A percentile compares a stretch with the other conserved stretches of the same genome.
These are phyloP conservation scores for Ustilaginoidea virens DNA, from an alignment of 2,329 filamentous ascomycete species.

Conservation along the genomic window DNA sequence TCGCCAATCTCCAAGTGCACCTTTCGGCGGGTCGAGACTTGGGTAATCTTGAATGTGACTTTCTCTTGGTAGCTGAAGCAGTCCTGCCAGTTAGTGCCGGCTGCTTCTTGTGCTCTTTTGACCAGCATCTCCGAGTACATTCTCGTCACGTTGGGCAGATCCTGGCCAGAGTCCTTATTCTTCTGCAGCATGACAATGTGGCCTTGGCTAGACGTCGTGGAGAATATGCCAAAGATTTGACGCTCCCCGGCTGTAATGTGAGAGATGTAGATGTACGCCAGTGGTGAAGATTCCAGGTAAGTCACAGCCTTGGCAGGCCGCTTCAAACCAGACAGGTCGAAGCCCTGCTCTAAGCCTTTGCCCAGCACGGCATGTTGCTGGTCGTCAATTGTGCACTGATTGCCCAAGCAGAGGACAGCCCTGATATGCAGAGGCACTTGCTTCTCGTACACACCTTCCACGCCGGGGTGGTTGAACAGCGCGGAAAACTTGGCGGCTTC, in stretches of 20 bases:
- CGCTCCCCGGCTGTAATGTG: constrained; percentile 83
- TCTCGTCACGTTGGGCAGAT: constrained; percentile 78
- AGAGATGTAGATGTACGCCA: constrained; percentile 84
- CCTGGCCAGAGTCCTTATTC: constrained; percentile 59
- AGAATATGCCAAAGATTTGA: constrained; percentile 89
- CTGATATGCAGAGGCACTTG: constrained; percentile 77
- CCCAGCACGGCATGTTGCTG: constrained; percentile 80
- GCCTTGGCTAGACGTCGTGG: constrained; percentile 62
- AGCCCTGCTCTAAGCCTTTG: constrained; percentile 83
- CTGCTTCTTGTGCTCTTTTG: constrained; percentile 48
- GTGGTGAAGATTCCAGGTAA: constrained; percentile 59
- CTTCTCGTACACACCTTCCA: constrained; percentile 95
- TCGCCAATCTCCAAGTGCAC: constrained; percentile 80
- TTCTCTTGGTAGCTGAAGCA: constrained; percentile 79
- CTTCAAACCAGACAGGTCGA: constrained; percentile 66
- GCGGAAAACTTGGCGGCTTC: constrained; percentile 70
- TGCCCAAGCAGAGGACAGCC: constrained; percentile 79
- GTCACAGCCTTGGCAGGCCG: constrained; percentile 45
- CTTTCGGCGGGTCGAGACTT: constrained; percentile 81
- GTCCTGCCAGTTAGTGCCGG: constrained; percentile 59
- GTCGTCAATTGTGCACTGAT: constrained; percentile 85
- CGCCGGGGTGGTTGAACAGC: constrained; percentile 81
- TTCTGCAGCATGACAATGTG: constrained; percentile 81
- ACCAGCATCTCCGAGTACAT: constrained; percentile 68
- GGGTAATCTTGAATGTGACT: constrained; percentile 70